Percentiles rank a stretch among this genome's conserved stretches.
phyloP scores from a whole-genome alignment of 495 filamentous ascomycete species.

The Evernia prunastri region DNA sequence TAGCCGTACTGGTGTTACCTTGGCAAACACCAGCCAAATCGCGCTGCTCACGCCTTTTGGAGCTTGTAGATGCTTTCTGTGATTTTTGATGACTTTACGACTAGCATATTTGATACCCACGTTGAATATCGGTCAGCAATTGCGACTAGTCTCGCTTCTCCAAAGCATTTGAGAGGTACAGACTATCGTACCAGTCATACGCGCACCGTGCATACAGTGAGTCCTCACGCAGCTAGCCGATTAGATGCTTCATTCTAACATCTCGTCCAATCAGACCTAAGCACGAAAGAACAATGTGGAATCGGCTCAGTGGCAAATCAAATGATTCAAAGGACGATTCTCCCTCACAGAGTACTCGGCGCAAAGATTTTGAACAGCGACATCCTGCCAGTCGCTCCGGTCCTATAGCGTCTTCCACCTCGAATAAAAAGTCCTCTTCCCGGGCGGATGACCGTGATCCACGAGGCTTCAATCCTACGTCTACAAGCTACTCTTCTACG shows the following conservation, averaged over 20 bases:
- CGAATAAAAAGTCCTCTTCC: slow-evolving; percentile 43
- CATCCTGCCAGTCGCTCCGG: slow-evolving; percentile 25
- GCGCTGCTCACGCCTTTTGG: background rate
- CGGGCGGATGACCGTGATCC: slow-evolving; percentile 50
- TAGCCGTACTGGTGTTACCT: too few relatives aligned
- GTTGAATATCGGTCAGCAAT: background rate
- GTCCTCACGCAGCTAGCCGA: slow-evolving; percentile 20
- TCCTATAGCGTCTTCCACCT: slow-evolving; percentile 32
- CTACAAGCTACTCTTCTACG: slow-evolving; percentile 30
- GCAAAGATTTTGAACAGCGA: slow-evolving; percentile 22
- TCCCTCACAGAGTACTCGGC: slow-evolving; percentile 19
- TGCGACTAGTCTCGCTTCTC: background rate
- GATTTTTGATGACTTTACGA: slow-evolving; percentile 12
- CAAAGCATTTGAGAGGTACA: slow-evolving; percentile 1
- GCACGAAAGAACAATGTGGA: slow-evolving; percentile 33
- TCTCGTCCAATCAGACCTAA: slow-evolving; percentile 21
- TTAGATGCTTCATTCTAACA: slow-evolving; percentile 13
- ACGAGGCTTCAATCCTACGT: slow-evolving; percentile 25
- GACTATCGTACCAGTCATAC: slow-evolving; percentile 4
- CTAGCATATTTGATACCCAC: slow-evolving; percentile 8
- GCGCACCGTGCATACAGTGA: slow-evolving; percentile 13
- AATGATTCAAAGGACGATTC: slow-evolving; percentile 23
- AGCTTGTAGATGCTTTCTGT: background rate
- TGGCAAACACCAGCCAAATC: background rate
- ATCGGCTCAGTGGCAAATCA: slow-evolving; percentile 34